Percentiles rank a stretch among this genome's conserved stretches.
Evolutionary conservation across 345 rosid species (phyloP).

Genomic region (Odontarrhena argentea): DNA sequence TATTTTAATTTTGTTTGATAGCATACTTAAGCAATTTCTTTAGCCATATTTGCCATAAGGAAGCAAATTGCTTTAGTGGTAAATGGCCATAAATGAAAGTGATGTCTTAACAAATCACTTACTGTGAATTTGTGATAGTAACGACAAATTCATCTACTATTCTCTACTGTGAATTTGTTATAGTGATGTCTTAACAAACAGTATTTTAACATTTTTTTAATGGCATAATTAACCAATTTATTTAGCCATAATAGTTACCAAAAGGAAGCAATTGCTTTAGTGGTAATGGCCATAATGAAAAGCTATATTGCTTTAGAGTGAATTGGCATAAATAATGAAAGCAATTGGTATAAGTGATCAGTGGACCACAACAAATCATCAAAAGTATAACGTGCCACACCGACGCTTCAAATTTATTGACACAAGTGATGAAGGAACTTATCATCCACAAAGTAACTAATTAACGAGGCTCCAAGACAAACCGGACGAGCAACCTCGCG

Average conservation of each 20-base stretch:
- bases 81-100: neutral
- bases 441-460: constrained; percentile 8
- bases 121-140: no score
- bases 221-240: neutral
- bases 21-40: neutral
- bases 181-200: neutral
- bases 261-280: neutral
- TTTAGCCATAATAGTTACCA: constrained; percentile 2
- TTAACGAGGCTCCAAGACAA: constrained; percentile 32
- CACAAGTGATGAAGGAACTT: constrained; percentile 1
- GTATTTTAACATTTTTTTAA: neutral
- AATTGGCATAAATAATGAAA: neutral
- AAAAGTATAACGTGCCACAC: neutral
- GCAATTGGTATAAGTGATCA: constrained; percentile 13
- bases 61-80: neutral
- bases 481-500: constrained; percentile 55
- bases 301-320: constrained; percentile 1
- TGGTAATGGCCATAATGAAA: neutral
- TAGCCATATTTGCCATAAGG: neutral
- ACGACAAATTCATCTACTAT: neutral
- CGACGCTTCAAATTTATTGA: constrained; percentile 17
- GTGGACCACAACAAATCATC: constrained; percentile 15
- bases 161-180: neutral
- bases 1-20: neutral
- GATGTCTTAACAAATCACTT: no score